A percentile compares a stretch with the other conserved stretches of the same genome.
phyloP scores from a whole-genome alignment of 768 basidiomycete genomes.

The Dioszegia crocea region DNA sequence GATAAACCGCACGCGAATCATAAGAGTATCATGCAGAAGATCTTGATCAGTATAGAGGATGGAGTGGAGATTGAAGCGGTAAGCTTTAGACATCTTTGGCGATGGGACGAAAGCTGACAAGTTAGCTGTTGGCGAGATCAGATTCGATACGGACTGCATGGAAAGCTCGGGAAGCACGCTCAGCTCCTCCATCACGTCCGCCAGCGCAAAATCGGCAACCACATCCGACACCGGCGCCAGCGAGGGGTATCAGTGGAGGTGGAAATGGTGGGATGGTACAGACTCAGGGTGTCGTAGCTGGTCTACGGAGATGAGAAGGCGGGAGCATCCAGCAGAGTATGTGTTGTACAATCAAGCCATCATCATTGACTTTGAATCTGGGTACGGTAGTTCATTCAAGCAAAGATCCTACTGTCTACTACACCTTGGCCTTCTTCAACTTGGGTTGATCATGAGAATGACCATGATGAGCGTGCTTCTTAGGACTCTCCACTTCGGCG shows the following conservation, averaged over 20 bases:
- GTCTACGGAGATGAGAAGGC: slow-evolving; percentile 23
- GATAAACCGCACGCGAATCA: slow-evolving; percentile 95
- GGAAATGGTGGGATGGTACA: slow-evolving; percentile 4
- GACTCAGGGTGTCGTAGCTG: slow-evolving; percentile 23
- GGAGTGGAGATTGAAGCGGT: slow-evolving; percentile 88
- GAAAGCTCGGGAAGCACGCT: slow-evolving; percentile 23
- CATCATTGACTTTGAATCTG: too few species aligned
- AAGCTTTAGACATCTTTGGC: slow-evolving; percentile 35
- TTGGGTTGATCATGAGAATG: not conserved
- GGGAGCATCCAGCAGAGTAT: not conserved
- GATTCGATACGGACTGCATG: slow-evolving; percentile 38
- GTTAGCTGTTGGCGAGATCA: slow-evolving; percentile 22
- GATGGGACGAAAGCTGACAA: not conserved
- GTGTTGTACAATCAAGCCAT: not conserved
- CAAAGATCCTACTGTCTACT: not conserved
- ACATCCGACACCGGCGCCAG: not conserved
- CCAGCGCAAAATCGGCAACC: slow-evolving; percentile 5
- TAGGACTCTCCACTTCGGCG: not conserved
- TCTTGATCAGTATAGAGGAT: slow-evolving; percentile 85
- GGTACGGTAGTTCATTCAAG: too few species aligned
- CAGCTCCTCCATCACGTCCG: not conserved
- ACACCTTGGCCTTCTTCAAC: slow-evolving; percentile 1
- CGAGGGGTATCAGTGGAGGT: slow-evolving; percentile 14
- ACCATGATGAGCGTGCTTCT: not conserved
- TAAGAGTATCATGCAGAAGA: slow-evolving; percentile 73